Percentiles rank a stretch among this genome's conserved stretches.
Evolutionary conservation across 1,139 yeast species (phyloP).

Genomic region (Pichia sp.): DNA sequence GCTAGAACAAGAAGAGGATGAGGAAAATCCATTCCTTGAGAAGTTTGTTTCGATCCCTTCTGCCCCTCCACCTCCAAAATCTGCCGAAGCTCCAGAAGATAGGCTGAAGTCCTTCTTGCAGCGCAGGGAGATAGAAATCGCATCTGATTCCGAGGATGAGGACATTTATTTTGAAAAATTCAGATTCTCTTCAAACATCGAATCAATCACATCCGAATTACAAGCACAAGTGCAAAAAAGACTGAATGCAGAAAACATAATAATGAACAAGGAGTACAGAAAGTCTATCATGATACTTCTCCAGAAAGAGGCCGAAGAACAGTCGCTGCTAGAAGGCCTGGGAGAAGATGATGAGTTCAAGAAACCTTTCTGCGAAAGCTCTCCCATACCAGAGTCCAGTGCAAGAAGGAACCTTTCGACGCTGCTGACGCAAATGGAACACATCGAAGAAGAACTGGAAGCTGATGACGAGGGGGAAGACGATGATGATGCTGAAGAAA

Average conservation of each 20-base stretch:
- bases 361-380: background rate
- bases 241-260: background rate
- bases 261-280: conserved; percentile 6
- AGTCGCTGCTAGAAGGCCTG: background rate
- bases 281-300: conserved; percentile 10
- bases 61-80: conserved; percentile 16
- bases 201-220: conserved; percentile 1
- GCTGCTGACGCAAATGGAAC: background rate
- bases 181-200: conserved; percentile 7
- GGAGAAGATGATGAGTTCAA: background rate
- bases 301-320: conserved; percentile 1
- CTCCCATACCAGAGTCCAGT: background rate
- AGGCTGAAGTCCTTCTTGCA: conserved; percentile 9
- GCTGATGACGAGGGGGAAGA: background rate
- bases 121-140: conserved; percentile 5
- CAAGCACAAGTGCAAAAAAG: background rate
- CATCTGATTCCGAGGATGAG: conserved; percentile 13
- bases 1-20: background rate
- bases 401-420: background rate
- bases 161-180: conserved; percentile 6
- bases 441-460: background rate
- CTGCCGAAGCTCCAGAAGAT: conserved; percentile 6
- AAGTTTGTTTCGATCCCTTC: conserved; percentile 11
- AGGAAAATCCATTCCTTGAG: background rate
- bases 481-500: background rate